Base-by-base conservation (phyloP, 2,329 filamentous ascomycete genomes). In the Ambrosiella cleistominuta region DNA sequence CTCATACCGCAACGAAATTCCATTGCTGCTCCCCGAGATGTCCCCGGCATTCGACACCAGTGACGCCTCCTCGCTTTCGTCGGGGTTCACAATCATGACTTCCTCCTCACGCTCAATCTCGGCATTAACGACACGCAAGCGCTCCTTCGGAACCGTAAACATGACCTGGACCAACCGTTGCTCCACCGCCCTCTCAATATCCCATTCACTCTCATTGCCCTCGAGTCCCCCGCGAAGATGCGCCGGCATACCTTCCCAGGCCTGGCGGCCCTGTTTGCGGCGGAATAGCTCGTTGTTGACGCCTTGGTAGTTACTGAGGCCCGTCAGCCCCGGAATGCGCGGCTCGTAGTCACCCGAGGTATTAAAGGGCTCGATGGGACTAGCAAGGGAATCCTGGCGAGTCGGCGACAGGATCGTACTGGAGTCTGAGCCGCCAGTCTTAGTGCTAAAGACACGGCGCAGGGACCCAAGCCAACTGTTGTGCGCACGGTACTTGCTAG, bases 141-240 rank as follows among this genome's bases (percentile, higher is more conserved):
- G 81, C 69, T 91, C 85, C 68, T 85, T 88, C 1, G 93, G 91
- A 61, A 96, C 88, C 0, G 91, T 96, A 69, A 95, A 97, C 80
- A 95, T 93, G 66, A 88, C 79, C 68, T 90, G 86, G 61, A 90
- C 85, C 7, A 86, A 74, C 19, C 85, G 72, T 60, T 78, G 78
- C 70, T 88, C 82, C 1, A 85, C 79, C 1, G 85, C 85, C 58
- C 77, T 75, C 67, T 90, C 86, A 44, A 90, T 80, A 64, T 89
- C 86, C 85, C 85, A 87, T 57, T 88, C 84, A 68, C 80, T 82
- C 58, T 85, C 81, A 38, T 72, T 71, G 7, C 39, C 54, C 12
- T 54, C 57, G 13, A 54, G 42, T 3, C 57, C 58, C 9, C 62
- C 62, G 12, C 54, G 57, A 8, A 63, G 64, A n/a, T 64, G 63